These are phyloP conservation scores for Cyanidioschyzon merolae DNA, from an alignment of 23 red algal species.

Conservation along the genomic window DNA sequence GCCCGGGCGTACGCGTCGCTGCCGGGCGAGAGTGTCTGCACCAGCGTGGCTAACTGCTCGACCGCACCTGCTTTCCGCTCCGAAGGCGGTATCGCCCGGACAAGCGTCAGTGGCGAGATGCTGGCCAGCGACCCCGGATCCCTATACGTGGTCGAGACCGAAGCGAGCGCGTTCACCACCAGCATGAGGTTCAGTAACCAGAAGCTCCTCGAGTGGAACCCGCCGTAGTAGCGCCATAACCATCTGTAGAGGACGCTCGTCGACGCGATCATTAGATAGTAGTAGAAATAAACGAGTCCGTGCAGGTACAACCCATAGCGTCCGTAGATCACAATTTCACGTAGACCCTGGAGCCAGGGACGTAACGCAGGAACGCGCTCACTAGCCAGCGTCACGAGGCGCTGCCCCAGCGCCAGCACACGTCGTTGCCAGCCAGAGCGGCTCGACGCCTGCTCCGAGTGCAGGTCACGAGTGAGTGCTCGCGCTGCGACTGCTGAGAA, in stretches of 20 bases:
- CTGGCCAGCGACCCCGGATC: not conserved
- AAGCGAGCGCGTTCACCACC: conserved; percentile 7
- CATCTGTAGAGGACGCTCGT: not conserved
- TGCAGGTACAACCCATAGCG: not conserved
- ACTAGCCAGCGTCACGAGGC: not conserved
- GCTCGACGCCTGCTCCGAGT: not conserved
- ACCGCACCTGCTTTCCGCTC: not conserved
- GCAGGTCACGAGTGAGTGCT: not conserved
- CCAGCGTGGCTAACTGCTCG: not conserved
- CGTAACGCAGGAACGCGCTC: not conserved
- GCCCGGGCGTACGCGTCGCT: not conserved
- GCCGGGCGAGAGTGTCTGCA: not conserved
- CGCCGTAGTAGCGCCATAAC: not conserved
- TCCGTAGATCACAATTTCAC: not conserved
- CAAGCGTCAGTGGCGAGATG: not conserved
- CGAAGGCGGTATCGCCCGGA: not conserved
- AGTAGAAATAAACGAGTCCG: conserved; percentile 14
- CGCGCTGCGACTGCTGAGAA: not conserved
- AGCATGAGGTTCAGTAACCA: not conserved
- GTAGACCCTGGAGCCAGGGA: not conserved
- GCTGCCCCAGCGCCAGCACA: not conserved
- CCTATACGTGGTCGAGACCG: not conserved
- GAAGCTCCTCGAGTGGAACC: not conserved
- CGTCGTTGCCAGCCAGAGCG: not conserved
- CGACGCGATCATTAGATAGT: conserved; percentile 4